These are phyloP conservation scores for Zygotorulaspora florentina DNA, from an alignment of 805 yeast genomes.

Conservation along the genomic window DNA sequence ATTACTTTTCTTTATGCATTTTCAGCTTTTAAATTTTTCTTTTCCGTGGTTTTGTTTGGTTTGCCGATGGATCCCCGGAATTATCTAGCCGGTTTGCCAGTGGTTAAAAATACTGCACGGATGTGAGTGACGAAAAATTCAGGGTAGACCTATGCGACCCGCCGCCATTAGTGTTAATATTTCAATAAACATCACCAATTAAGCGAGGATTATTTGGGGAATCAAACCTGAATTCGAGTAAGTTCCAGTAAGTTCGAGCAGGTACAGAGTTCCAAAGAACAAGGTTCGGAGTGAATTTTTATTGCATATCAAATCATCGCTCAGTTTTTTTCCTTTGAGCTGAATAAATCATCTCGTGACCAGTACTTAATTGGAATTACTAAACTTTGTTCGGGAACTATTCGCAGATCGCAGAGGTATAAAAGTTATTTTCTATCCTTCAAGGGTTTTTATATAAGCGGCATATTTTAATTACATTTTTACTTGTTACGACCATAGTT, in stretches of 20 bases:
- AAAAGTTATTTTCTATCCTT: background rate
- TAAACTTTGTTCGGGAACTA: background rate
- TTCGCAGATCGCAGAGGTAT: background rate
- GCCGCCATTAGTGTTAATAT: background rate
- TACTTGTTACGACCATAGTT: background rate
- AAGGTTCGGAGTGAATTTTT: background rate
- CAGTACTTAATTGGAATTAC: background rate
- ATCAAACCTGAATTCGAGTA: background rate
- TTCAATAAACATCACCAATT: background rate
- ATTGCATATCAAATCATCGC: background rate
- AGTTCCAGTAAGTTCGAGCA: background rate
- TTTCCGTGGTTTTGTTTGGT: background rate
- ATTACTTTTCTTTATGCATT: background rate
- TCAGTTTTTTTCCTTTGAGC: background rate
- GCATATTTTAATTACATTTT: background rate
- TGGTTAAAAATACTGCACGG: background rate
- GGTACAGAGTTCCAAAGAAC: background rate
- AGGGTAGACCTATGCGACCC: background rate
- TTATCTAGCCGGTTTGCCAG: slow-evolving; percentile 1
- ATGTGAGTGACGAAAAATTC: background rate
- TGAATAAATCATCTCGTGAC: background rate
- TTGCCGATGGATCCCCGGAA: slow-evolving; percentile 1
- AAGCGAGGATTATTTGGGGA: background rate
- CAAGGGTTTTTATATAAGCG: background rate
- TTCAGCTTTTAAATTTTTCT: background rate